phyloP scores from a whole-genome alignment of 352 stramenopile genomes.

The Halophytophthora batemanensis region DNA sequence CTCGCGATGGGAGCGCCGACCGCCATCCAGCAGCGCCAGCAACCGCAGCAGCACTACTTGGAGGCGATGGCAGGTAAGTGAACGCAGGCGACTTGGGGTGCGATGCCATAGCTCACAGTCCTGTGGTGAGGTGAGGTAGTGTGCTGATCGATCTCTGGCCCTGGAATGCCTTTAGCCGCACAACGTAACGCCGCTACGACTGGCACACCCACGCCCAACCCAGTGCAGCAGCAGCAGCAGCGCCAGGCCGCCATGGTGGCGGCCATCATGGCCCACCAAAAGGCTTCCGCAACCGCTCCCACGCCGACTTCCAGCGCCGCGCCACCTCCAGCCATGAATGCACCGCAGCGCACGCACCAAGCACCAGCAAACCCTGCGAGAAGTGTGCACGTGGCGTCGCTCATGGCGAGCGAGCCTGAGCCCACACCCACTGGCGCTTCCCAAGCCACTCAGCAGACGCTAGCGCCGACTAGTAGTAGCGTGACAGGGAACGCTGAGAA shows the following conservation, averaged over 20 bases:
- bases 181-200: conserved; percentile 6
- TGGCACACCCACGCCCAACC: neutral
- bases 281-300: neutral
- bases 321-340: neutral
- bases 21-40: conserved; percentile 32
- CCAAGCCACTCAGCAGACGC: conserved; percentile 7
- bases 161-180: conserved; percentile 6
- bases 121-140: neutral
- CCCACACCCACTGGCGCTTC: conserved; percentile 1
- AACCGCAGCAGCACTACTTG: conserved; percentile 32
- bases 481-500: conserved; percentile 4
- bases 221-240: conserved; percentile 25
- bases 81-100: neutral
- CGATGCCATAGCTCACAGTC: neutral
- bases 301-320: neutral
- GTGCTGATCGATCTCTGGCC: neutral
- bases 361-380: conserved; percentile 6
- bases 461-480: conserved; percentile 7
- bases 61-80: conserved; percentile 24
- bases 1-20: conserved; percentile 20
- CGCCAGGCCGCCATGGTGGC: conserved; percentile 12
- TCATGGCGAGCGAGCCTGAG: conserved; percentile 15
- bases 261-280: conserved; percentile 18
- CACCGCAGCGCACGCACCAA: conserved; percentile 1
- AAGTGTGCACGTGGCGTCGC: conserved; percentile 18